Evolutionary conservation across 2,329 filamentous ascomycete species (phyloP).

Genomic region (Aspergillus sp.): DNA sequence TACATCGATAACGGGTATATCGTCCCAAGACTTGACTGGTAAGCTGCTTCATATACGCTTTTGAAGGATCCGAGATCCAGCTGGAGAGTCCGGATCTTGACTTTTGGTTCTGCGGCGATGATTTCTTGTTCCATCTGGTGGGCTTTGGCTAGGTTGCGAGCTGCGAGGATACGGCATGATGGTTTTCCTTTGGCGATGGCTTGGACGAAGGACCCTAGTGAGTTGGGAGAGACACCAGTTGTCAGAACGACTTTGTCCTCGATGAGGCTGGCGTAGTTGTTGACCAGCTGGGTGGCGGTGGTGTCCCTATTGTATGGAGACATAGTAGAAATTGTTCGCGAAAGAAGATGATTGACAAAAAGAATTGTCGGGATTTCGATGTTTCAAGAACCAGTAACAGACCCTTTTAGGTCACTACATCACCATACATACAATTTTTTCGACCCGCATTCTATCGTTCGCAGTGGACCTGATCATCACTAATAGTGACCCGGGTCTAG

Average conservation of each 20-base stretch:
- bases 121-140: slow-evolving; percentile 22
- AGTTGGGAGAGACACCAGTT: slow-evolving; percentile 33
- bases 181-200: slow-evolving; percentile 30
- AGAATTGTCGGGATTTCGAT: too few species aligned
- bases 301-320: slow-evolving; percentile 8
- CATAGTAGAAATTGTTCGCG: not conserved
- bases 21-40: slow-evolving; percentile 20
- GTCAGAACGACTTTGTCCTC: slow-evolving; percentile 32
- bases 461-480: too few species aligned
- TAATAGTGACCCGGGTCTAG: too few species aligned
- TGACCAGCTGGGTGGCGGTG: slow-evolving; percentile 15
- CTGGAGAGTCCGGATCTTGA: slow-evolving; percentile 18
- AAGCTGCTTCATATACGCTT: slow-evolving; percentile 26
- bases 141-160: slow-evolving; percentile 29
- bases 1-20: slow-evolving; percentile 31
- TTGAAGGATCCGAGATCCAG: slow-evolving; percentile 29
- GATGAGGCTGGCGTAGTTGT: slow-evolving; percentile 13
- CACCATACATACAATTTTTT: too few species aligned
- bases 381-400: too few species aligned
- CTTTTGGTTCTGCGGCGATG: slow-evolving; percentile 8
- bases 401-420: too few species aligned
- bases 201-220: slow-evolving; percentile 29
- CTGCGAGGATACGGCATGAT: slow-evolving; percentile 33
- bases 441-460: too few species aligned
- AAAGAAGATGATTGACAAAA: too few species aligned